Base-by-base conservation (phyloP, 1,284 basidiomycete genomes). In the Moesziomyces sp. region DNA sequence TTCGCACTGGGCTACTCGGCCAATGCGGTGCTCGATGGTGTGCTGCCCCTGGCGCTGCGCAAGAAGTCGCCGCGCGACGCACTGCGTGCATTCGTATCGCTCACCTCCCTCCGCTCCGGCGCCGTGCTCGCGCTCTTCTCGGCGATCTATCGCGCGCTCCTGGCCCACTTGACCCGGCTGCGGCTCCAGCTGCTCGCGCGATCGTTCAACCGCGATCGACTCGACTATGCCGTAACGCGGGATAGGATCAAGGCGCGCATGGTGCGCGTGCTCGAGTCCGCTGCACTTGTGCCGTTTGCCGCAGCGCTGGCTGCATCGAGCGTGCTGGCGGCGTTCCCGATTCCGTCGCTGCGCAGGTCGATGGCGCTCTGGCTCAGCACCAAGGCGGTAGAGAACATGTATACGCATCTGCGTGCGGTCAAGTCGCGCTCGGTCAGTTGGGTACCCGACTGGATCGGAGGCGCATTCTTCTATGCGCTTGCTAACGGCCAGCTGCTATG, bases 401-500 rank as follows among this genome's bases (percentile, higher is more conserved):
- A 75, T 35, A 26, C 38, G 7, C 72, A 74, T 23, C 57, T 74
- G 24, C 47, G 77, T 6, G 9, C 46, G 1, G 35, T 56, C 51
- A 48, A 60, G 26, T 66, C 67, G 9, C 30, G 67, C 7, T 28
- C 46, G 5, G 64, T 75, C 14, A 30, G 45, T 2, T 80, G 77
- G 78, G 64, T 81, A 3, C 80, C 80, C 1, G 65, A 70, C 42
- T 80, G 70, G 72, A 55, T 76, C 33, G 75, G 78, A 28, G 65
- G 60, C 9, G 63, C 61, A 0, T 69, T 80, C 33, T 73, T 78
- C 40, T 81, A 79, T 52, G 78, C 78, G 4, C n/a, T 81, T 9
- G 55, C 65, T 16, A 81, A 81, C 57, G 80, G 69, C 19, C 77
- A 80, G 55, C 58, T 81, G 55, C 58, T 81, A 3, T 79, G 74